Base-by-base conservation (phyloP, 1,284 basidiomycete genomes). In the Cutaneotrichosporon sp. region DNA sequence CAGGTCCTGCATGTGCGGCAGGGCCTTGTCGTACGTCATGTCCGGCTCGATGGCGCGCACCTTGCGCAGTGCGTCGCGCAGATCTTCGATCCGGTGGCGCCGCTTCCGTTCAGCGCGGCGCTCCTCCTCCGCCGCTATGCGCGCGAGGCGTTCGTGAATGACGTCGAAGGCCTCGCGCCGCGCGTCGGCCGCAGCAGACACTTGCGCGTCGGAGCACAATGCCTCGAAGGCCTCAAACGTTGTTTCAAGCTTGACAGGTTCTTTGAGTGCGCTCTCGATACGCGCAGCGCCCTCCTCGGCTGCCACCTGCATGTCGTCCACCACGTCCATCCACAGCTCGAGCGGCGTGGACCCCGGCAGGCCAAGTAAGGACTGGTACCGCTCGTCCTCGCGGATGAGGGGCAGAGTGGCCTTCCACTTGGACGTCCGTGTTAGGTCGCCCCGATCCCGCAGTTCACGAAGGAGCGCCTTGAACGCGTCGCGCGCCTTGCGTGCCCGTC, bases 41-140 rank as follows among this genome's bases (percentile, higher is more conserved):
- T 77, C 83, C 37, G 90, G 66, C 59, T 91, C 87, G 38, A 94
- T 75, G 1, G 87, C 85, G 1, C 87, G 75, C 5, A 94, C 77
- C 67, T 94, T 93, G 76, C 90, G 92, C 59, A 97, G 79, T 0
- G 92, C 96, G 72, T 97, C 97, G 4, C 96, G 86, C 31, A 98
- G 79, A 66, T 98, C 96, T 68, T 99, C 94, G 65, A 96, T 90
- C 52, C 88, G 76, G 70, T 96, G 88, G 20, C 94, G 81, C 56
- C 86, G 82, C 63, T 82, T 85, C 42, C 91, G 81, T 72, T 98
- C 96, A 0, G 84, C 77, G 22, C 87, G 80, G 14, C 88, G 81
- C 60, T 80, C 84, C 72, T 89, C 91, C 24, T 90, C 91, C 22
- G 86, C 83, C 34, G 84, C 81, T 54, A 84, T 84, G 71, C 85